These are phyloP conservation scores for Haematococcus sp. DNA, from an alignment of 139 green algal species.

Conservation along the genomic window DNA sequence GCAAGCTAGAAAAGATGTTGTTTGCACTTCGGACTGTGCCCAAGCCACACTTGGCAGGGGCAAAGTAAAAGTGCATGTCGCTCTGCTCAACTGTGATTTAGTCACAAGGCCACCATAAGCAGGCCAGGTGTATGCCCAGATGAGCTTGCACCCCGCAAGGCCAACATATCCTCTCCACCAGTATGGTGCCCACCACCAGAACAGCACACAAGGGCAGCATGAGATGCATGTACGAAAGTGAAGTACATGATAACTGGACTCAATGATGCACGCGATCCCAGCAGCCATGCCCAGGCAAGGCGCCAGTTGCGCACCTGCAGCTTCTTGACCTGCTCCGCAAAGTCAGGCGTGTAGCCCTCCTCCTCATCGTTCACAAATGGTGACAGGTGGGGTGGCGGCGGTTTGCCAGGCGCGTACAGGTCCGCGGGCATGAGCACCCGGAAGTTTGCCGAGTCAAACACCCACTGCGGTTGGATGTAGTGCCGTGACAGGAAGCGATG, in stretches of 20 bases:
- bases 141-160: no score
- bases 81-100: constrained; percentile 27
- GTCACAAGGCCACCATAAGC: background rate
- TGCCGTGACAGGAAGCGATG: constrained; percentile 72
- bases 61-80: background rate
- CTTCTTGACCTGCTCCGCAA: constrained; percentile 66
- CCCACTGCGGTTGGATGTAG: constrained; percentile 99
- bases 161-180: no score
- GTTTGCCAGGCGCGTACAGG: constrained; percentile 79
- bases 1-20: constrained; percentile 1
- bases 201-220: no score
- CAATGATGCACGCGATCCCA: background rate
- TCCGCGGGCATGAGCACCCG: constrained; percentile 67
- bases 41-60: no score
- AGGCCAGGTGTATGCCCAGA: constrained; percentile 17
- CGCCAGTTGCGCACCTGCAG: constrained; percentile 82
- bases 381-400: constrained; percentile 92
- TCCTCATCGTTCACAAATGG: constrained; percentile 93
- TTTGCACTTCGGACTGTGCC: background rate
- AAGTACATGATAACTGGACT: no score
- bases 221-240: no score
- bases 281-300: no score
- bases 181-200: no score
- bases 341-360: constrained; percentile 96
- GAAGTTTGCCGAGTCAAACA: constrained; percentile 93